Evolutionary conservation across 805 yeast genomes (phyloP), one percentile per base, ranked within the genome.

Genomic region (Myxozyma udenii): DNA sequence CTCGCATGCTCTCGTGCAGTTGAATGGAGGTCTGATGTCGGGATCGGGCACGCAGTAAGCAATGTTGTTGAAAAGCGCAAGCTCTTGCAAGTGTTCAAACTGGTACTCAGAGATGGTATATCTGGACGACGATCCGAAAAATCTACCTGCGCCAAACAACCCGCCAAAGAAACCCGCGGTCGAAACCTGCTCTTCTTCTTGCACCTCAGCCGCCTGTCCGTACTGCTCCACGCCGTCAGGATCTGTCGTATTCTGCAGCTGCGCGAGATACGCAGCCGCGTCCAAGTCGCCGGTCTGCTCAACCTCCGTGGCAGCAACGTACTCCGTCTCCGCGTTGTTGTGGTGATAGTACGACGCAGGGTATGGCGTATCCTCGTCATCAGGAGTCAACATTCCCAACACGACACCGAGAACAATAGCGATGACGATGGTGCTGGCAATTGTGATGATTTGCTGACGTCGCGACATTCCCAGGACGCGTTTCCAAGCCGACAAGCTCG

Each of bases 41-140:
- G 62, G 62, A 37, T 23, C 23, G 16, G 62, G 62, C 2, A 60
- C 54, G 23, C 62, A 60, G 44, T 60, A 60, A 4, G 62, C 61
- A 11, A 50, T 43, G 41, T 59, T 53, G 35, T 55, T 49, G 24
- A 55, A 14, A 23, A 55, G 46, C 19, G 60, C 48, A 22, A 55
- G 46, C 40, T 55, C 58, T 26, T 55, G 37, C 30, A 55, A 41
- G 16, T 46, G 44, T 22, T 44, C 52, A 23, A 53, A 46, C 44
- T 44, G 49, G 37, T 38, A 50, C 25, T 25, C 25, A 4, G 58
- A 54, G 14, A 51, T 48, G 3, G 55, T 50, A 39, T 38, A 43
- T 41, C 43, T 55, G 21, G 30, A 28, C 32, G 41, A 25, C 6
- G 41, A 4, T 19, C 58, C 58, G 35, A 53, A 53, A 3, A 51